Conservation (phyloP, 306 rosid genomes). For the Cyclanthera cordifolia region DNA sequence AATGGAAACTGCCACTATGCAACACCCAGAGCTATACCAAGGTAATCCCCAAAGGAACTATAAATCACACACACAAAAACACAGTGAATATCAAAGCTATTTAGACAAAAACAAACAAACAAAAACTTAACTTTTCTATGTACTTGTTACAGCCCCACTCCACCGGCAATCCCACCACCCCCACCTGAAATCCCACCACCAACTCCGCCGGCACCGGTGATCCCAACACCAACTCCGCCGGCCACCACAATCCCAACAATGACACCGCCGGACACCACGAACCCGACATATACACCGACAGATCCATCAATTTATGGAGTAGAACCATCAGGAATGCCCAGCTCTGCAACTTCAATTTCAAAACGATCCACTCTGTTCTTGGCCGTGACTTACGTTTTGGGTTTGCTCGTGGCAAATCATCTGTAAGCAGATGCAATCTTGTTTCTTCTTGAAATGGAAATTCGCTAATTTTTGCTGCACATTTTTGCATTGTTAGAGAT, state of each 20-base stretch:
- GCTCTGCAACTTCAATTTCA: conserved; percentile 35
- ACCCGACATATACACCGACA: conserved; percentile 38
- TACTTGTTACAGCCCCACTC: conserved; percentile 30
- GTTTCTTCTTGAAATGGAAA: conserved; percentile 33
- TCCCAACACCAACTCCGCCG: conserved; percentile 19
- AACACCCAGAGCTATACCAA: conserved; percentile 37
- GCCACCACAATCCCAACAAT: conserved; percentile 19
- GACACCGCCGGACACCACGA: conserved; percentile 23
- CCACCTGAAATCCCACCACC: conserved; percentile 4
- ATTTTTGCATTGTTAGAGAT: conserved; percentile 15
- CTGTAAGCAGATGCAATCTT: conserved; percentile 27
- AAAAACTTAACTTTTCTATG: neutral
- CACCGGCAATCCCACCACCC: conserved; percentile 14
- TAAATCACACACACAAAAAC: neutral
- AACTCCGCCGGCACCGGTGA: conserved; percentile 1
- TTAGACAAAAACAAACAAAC: neutral
- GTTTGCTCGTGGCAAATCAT: conserved; percentile 27
- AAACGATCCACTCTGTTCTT: conserved; percentile 25
- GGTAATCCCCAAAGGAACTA: conserved; percentile 30
- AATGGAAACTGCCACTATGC: conserved; percentile 49
- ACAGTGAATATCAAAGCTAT: neutral
- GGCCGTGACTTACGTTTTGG: conserved; percentile 34
- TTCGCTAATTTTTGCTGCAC: conserved; percentile 33
- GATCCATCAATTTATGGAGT: conserved; percentile 50
- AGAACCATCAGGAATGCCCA: conserved; percentile 62